These are phyloP conservation scores for Chaetomiaceae sp. DNA, from an alignment of 2,329 filamentous ascomycete species.

Conservation along the genomic window DNA sequence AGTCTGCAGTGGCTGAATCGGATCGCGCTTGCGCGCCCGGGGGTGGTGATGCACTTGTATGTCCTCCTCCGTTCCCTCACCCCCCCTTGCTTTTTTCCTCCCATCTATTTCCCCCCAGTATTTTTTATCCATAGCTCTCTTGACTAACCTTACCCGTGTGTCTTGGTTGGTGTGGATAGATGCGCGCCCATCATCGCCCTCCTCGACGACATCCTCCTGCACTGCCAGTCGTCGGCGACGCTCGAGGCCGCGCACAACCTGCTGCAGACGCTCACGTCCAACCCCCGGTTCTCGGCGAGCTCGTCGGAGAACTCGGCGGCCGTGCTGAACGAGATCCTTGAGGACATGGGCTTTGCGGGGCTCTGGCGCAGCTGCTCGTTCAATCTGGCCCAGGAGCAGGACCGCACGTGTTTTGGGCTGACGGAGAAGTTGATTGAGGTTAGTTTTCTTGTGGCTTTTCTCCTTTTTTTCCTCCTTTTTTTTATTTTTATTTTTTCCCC, in stretches of 20 bases:
- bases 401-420: constrained; percentile 49
- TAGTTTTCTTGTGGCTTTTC: constrained; percentile 25
- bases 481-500: neutral
- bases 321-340: constrained; percentile 49
- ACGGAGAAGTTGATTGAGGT: constrained; percentile 61
- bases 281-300: constrained; percentile 46
- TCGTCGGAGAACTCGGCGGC: constrained; percentile 43
- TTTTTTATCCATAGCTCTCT: neutral
- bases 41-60: constrained; percentile 56
- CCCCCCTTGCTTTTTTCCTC: neutral
- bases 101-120: constrained; percentile 27
- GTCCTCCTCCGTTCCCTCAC: constrained; percentile 26
- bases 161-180: too few relatives aligned
- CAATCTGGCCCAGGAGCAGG: constrained; percentile 44
- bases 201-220: constrained; percentile 58
- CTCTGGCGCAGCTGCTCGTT: constrained; percentile 52
- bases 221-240: constrained; percentile 58
- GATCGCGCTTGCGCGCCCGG: constrained; percentile 50
- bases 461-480: neutral
- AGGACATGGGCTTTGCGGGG: constrained; percentile 59
- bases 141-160: too few relatives aligned
- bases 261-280: constrained; percentile 54
- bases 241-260: constrained; percentile 58
- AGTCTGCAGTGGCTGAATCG: constrained; percentile 57
- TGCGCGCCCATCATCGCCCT: constrained; percentile 54